Conservation (phyloP, 192 early-diverging fungal genomes). For the Mortierella alpina region DNA sequence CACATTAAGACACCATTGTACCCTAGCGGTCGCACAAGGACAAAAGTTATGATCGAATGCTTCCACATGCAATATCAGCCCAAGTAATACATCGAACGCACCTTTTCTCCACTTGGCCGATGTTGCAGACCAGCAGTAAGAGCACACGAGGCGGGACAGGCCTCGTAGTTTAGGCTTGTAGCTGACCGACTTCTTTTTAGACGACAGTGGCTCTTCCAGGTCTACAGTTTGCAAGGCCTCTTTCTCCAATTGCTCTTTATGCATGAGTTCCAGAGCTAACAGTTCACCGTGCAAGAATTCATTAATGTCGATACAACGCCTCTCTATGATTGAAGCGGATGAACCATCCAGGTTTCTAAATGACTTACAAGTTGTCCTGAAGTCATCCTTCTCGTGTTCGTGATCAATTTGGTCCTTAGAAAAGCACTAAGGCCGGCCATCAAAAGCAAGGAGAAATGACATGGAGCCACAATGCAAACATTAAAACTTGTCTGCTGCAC, state of each 20-base stretch:
- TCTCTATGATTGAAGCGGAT: not conserved
- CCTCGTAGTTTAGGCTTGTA: constrained; percentile 46
- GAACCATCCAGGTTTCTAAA: not conserved
- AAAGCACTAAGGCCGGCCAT: constrained; percentile 55
- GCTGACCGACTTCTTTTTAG: constrained; percentile 35
- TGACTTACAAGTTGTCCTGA: constrained; percentile 66
- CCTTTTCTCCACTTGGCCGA: constrained; percentile 73
- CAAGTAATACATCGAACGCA: constrained; percentile 9
- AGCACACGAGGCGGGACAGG: constrained; percentile 55
- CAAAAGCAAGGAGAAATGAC: not conserved
- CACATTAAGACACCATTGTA: constrained; percentile 81
- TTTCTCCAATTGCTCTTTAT: constrained; percentile 39
- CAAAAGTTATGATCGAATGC: too few species aligned
- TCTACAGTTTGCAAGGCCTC: constrained; percentile 22
- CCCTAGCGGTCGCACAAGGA: constrained; percentile 45
- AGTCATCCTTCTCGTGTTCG: constrained; percentile 63
- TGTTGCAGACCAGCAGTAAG: constrained; percentile 71
- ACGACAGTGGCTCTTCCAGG: constrained; percentile 2
- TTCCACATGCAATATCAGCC: not conserved
- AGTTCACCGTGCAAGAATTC: not conserved
- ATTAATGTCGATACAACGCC: not conserved
- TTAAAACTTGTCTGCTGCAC: not conserved
- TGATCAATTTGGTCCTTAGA: constrained; percentile 58
- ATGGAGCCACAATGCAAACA: not conserved
- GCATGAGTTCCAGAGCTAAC: constrained; percentile 33